These are phyloP conservation scores for Fusarium sp. DNA, from an alignment of 2,329 filamentous ascomycete genomes.

Conservation along the genomic window DNA sequence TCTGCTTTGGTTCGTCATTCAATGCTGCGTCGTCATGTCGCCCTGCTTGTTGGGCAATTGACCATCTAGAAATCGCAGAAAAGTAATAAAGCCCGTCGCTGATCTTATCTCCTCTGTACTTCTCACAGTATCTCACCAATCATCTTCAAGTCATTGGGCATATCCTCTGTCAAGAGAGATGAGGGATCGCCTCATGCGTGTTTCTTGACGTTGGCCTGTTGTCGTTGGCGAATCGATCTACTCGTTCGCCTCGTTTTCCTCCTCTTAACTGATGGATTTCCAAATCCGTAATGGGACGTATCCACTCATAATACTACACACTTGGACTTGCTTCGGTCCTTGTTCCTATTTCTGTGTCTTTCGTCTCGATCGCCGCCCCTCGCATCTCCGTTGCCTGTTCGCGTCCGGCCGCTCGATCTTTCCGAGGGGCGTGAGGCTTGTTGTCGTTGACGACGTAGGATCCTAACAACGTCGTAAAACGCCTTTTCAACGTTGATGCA, in stretches of 20 bases:
- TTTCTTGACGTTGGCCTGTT: constrained; percentile 29
- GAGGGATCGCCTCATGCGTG: constrained; percentile 38
- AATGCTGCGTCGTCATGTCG: constrained; percentile 48
- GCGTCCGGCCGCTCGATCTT: constrained; percentile 50
- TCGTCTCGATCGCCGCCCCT: constrained; percentile 46
- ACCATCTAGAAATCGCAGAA: constrained; percentile 43
- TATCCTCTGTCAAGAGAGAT: constrained; percentile 32
- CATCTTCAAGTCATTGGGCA: constrained; percentile 36
- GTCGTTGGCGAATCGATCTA: constrained; percentile 21
- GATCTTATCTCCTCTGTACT: constrained; percentile 27
- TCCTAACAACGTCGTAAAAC: constrained; percentile 96
- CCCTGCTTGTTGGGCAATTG: constrained; percentile 39
- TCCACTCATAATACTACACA: constrained; percentile 53
- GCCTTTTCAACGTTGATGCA: constrained; percentile 99
- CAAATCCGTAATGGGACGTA: background rate
- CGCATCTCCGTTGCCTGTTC: constrained; percentile 50
- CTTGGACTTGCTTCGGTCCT: constrained; percentile 49
- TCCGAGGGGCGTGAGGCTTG: constrained; percentile 54
- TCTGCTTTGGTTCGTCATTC: constrained; percentile 46
- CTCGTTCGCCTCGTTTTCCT: constrained; percentile 28
- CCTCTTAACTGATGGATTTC: constrained; percentile 19
- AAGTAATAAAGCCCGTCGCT: constrained; percentile 37
- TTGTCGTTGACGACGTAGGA: constrained; percentile 84
- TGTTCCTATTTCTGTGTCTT: constrained; percentile 48
- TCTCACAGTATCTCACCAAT: constrained; percentile 38